A percentile compares a stretch with the other conserved stretches of the same genome.
Evolutionary conservation across 2,329 filamentous ascomycete species (phyloP).

Genomic region (Penicillium palitans): DNA sequence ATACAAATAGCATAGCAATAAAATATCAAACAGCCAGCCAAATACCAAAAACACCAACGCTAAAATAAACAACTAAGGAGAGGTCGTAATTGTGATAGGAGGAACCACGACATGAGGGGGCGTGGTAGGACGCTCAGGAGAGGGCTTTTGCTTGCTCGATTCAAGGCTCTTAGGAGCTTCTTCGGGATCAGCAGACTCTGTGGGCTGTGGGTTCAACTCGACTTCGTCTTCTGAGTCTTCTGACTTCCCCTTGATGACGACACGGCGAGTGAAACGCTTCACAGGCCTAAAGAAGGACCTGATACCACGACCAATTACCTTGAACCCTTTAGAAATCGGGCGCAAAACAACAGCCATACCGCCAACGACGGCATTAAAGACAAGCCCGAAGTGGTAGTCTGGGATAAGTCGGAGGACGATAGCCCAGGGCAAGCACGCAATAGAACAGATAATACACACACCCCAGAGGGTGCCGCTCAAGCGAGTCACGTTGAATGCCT

Average conservation of each 20-base stretch:
- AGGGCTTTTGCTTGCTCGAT: constrained; percentile 1
- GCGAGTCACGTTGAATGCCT: constrained; percentile 71
- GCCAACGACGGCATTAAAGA: constrained; percentile 53
- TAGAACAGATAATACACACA: constrained; percentile 78
- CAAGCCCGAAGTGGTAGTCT: constrained; percentile 57
- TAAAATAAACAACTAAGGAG: constrained; percentile 23
- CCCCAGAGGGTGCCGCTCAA: constrained; percentile 80
- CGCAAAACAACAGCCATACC: constrained; percentile 55
- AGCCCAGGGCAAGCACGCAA: constrained; percentile 82
- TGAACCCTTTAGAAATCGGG: constrained; percentile 37
- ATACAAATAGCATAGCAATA: background rate
- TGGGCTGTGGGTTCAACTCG: background rate
- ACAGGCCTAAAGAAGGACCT: constrained; percentile 27
- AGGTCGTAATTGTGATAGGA: constrained; percentile 44
- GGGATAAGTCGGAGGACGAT: constrained; percentile 79
- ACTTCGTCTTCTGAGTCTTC: background rate
- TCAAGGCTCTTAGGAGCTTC: constrained; percentile 8
- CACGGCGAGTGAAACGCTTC: constrained; percentile 27
- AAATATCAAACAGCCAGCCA: constrained; percentile 1
- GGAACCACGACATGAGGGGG: constrained; percentile 32
- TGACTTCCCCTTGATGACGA: constrained; percentile 12
- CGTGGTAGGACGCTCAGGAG: constrained; percentile 23
- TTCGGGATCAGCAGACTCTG: constrained; percentile 16
- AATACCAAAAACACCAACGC: constrained; percentile 6
- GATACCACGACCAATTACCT: constrained; percentile 29